phyloP scores from a whole-genome alignment of 495 filamentous ascomycete species.

The Penicillium coprophilum region DNA sequence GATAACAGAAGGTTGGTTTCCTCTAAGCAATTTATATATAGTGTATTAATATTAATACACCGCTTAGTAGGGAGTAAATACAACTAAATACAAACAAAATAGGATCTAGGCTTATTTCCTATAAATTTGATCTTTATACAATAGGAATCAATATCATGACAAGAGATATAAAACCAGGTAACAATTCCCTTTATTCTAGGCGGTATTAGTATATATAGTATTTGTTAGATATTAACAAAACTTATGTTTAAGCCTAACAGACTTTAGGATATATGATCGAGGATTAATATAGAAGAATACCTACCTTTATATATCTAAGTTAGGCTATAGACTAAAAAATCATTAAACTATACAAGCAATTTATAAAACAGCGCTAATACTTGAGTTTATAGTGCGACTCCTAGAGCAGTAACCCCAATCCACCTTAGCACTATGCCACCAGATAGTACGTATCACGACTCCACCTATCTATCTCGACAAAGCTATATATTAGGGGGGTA shows the following conservation, averaged over 20 bases:
- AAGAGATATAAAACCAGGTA: background rate
- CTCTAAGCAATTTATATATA: background rate
- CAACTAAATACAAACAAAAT: background rate
- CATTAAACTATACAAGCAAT: too few relatives aligned
- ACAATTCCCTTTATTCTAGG: background rate
- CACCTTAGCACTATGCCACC: too few relatives aligned
- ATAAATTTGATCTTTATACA: constrained; percentile 1
- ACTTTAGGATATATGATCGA: too few relatives aligned
- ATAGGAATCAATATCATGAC: background rate
- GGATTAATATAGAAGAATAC: too few relatives aligned
- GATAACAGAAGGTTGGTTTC: background rate
- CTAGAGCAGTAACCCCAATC: too few relatives aligned
- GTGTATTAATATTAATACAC: background rate
- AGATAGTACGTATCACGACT: too few relatives aligned
- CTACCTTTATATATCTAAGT: too few relatives aligned
- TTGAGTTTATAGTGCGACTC: too few relatives aligned
- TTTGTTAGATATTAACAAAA: background rate
- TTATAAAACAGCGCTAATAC: too few relatives aligned
- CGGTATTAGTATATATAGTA: background rate
- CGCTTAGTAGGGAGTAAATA: constrained; percentile 3
- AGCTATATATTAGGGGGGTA: too few relatives aligned
- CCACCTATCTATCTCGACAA: too few relatives aligned
- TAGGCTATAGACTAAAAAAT: too few relatives aligned
- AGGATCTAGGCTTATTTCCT: background rate
- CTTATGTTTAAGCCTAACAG: background rate